Evolutionary conservation across 2,329 filamentous ascomycete species (phyloP), one percentile per base, ranked within the genome.

Genomic region (Alternaria atra): DNA sequence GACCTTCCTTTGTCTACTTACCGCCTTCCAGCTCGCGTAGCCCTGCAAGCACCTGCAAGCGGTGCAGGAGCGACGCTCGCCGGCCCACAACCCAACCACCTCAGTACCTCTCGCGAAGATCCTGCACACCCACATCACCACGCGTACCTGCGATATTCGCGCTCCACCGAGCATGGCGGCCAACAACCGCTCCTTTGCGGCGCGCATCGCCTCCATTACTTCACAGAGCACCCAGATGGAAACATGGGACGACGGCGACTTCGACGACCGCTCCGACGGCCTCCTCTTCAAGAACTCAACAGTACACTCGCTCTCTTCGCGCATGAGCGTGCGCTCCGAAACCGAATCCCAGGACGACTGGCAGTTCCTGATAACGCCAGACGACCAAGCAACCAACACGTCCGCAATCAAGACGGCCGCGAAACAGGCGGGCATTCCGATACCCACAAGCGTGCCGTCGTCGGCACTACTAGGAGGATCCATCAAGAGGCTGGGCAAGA

Each of bases 391-490:
- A 65, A 92, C 92, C 1, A 96, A 91, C 9, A 82, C 90, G 69
- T 91, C 96, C 75, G 94, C 95, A 61, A 94, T 99, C 71, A 63
- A 64, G 52, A 88, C 91, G 25, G 91, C 93, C 6, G 94, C 94
- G 34, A 91, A 93, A 73, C 90, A 89, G 76, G 94, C 93, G 27
- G 95, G 95, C 68, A 97, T 99, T 66, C 94, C 95, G 6, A 88
- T 98, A 57, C 95, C 95, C 29, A 84, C 87, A 52, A 94, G 94
- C 75, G 89, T 98, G 32, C 93, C 94, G 1, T 88, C 91, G 30
- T 97, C 94, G 20, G 95, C 95, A 30, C 83, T 99, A 42, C 87
- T 95, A 77, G 94, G 94, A 54, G 95, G 95, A 53, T 94, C 93
- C 9, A 98, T 98, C 75, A 97, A 96, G 81, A 86, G 94, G 69